Conservation (phyloP, 331 rosid genomes). For the Spiraea crenata region DNA sequence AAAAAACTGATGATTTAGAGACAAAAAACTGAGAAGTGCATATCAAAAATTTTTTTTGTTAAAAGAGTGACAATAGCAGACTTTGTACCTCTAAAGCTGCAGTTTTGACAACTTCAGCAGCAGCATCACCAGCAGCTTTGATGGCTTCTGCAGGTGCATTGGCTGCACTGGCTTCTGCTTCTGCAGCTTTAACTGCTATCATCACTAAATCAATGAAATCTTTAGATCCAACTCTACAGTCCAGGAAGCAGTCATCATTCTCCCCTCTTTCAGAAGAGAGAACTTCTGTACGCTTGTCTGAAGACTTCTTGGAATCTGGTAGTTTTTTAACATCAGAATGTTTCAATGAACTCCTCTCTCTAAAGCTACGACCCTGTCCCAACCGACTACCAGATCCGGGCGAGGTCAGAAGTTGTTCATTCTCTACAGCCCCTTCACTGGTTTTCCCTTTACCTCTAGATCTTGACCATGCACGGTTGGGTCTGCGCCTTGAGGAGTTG, state of each 20-base stretch:
- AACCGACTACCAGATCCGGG: conserved; percentile 70
- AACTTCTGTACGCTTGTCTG: conserved; percentile 44
- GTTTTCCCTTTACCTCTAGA: conserved; percentile 77
- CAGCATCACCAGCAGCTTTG: conserved; percentile 95
- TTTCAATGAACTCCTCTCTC: conserved; percentile 59
- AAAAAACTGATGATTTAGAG: no score
- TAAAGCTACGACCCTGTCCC: conserved; percentile 57
- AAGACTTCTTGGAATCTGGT: conserved; percentile 53
- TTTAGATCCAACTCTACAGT: conserved; percentile 70
- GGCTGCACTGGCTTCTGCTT: conserved; percentile 93
- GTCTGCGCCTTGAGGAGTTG: conserved; percentile 74
- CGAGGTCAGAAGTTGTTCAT: conserved; percentile 61
- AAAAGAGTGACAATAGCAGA: background rate
- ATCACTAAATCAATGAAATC: conserved; percentile 73
- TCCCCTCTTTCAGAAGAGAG: conserved; percentile 67
- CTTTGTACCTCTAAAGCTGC: conserved; percentile 80
- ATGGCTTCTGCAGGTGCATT: conserved; percentile 93
- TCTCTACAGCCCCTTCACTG: conserved; percentile 65
- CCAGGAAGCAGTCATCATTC: conserved; percentile 79
- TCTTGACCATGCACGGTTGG: conserved; percentile 66
- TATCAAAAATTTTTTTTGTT: background rate
- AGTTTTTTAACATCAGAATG: conserved; percentile 53
- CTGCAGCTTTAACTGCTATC: conserved; percentile 87
- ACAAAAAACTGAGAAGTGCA: conserved; percentile 18
- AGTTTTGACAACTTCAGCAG: conserved; percentile 92